A percentile compares a stretch with the other conserved stretches of the same genome.
Conservation (phyloP, 129 eudicot species). For the Arctium minus region DNA sequence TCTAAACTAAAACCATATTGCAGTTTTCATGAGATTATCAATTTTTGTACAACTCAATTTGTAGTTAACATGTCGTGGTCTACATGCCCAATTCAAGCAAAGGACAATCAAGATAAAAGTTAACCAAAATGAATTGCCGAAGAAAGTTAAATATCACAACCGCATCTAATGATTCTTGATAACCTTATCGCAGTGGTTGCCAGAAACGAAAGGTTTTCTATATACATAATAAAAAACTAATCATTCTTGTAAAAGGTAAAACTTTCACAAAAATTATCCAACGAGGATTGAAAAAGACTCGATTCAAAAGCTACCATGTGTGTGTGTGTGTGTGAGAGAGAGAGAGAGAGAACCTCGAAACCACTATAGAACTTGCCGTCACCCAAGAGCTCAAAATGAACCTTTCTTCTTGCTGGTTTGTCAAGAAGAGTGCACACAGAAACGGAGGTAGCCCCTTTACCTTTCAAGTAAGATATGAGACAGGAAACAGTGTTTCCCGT, state of each 20-base stretch:
- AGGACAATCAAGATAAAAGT: slow-evolving; percentile 3
- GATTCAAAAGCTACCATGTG: neutral
- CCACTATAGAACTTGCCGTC: slow-evolving; percentile 79
- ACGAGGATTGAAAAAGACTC: neutral
- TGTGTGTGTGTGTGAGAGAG: neutral
- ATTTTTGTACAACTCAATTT: neutral
- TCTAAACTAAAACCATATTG: no score
- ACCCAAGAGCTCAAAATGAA: slow-evolving; percentile 61
- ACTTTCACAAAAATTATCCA: slow-evolving; percentile 1
- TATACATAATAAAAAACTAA: neutral
- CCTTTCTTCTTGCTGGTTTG: slow-evolving; percentile 76
- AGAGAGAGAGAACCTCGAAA: slow-evolving; percentile 57
- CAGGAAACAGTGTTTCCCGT: slow-evolving; percentile 71
- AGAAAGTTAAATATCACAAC: neutral
- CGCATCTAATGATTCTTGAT: neutral
- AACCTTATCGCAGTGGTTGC: neutral
- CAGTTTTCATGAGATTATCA: no score
- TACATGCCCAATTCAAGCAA: neutral
- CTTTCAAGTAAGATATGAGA: slow-evolving; percentile 59
- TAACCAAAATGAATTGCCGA: neutral
- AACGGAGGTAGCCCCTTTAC: slow-evolving; percentile 70
- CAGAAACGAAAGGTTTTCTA: neutral
- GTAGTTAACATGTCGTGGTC: neutral
- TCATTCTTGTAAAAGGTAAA: neutral
- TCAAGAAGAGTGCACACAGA: slow-evolving; percentile 93